Evolutionary conservation across 2,329 filamentous ascomycete genomes (phyloP), one percentile per base, ranked within the genome.

Genomic region (Cytospora leucostoma): DNA sequence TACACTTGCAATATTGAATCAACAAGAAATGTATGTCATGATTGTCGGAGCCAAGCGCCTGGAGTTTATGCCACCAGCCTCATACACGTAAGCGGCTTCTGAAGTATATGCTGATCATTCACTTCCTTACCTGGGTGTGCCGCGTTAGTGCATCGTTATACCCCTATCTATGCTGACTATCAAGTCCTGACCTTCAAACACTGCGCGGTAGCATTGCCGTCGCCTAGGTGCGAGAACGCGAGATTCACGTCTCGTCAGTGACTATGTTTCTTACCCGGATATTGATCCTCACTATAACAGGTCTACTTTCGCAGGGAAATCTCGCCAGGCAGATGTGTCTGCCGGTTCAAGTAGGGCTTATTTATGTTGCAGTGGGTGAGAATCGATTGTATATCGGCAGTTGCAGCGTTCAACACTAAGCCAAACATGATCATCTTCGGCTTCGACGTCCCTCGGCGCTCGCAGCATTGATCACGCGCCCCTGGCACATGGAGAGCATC

Each of bases 401-500:
- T 8, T 1, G 10, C 8, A 12, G 12, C n/a, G 11, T 47, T 4
- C n/a, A 47, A 21, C n/a, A 2, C n/a, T 10, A 47, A 19, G 15
- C 44, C 12, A 10, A 11, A 19, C n/a, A 19, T 8, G 17, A 47
- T 3, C 10, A 57, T 44, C 27, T 53, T 44, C 17, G 33, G 57
- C 4, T 7, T 40, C 33, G 34, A 62, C 32, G 44, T 58, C 3
- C 40, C 59, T 0, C 53, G 53, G 11, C 59, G 52, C 19, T 62
- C 8, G 33, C 27, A 5, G 57, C 58, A 3, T 61, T 53, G 4
- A n/a, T 61, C 37, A 54, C 53, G 12, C 58, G 62, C 6, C 19
- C 61, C 19, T 61, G 53, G 34, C 62, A 61, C 17, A 56, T 57
- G n/a, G 19, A n/a, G 5, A 47, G 49, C n/a, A 61, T 57, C 32